These are phyloP conservation scores for Sporothrix humicola DNA, from an alignment of 2,329 filamentous ascomycete genomes.

Conservation along the genomic window DNA sequence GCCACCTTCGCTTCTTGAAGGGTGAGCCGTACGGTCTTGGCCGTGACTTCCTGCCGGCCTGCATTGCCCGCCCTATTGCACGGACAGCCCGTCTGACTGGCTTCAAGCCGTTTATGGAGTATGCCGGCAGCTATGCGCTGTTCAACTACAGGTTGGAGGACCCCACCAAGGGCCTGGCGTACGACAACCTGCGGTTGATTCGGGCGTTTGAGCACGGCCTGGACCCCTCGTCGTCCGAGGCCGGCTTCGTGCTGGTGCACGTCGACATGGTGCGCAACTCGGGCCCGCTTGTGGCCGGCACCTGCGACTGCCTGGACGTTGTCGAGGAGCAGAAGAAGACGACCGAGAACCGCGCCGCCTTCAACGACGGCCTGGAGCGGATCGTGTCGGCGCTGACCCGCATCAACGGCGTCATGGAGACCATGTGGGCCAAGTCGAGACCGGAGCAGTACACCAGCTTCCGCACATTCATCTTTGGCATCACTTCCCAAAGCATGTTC, in stretches of 20 bases:
- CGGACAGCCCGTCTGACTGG: slow-evolving; percentile 85
- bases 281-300: slow-evolving; percentile 74
- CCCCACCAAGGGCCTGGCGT: slow-evolving; percentile 61
- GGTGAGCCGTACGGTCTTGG: slow-evolving; percentile 80
- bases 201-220: slow-evolving; percentile 91
- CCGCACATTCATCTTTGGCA: slow-evolving; percentile 96
- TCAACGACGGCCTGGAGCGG: slow-evolving; percentile 68
- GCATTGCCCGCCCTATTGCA: slow-evolving; percentile 80
- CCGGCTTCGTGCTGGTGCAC: slow-evolving; percentile 94
- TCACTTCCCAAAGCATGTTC: slow-evolving; percentile 93
- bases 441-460: slow-evolving; percentile 85
- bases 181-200: slow-evolving; percentile 77
- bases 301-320: slow-evolving; percentile 68
- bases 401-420: slow-evolving; percentile 82
- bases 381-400: slow-evolving; percentile 68
- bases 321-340: slow-evolving; percentile 38
- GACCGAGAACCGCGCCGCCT: slow-evolving; percentile 54
- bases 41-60: slow-evolving; percentile 72
- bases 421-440: slow-evolving; percentile 86
- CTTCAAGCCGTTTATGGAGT: slow-evolving; percentile 94
- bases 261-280: slow-evolving; percentile 94
- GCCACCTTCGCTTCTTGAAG: slow-evolving; percentile 74
- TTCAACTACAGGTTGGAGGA: slow-evolving; percentile 70
- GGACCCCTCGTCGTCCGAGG: slow-evolving; percentile 85
- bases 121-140: slow-evolving; percentile 70